phyloP scores from a whole-genome alignment of 306 rosid genomes.

The Neltuma alba region DNA sequence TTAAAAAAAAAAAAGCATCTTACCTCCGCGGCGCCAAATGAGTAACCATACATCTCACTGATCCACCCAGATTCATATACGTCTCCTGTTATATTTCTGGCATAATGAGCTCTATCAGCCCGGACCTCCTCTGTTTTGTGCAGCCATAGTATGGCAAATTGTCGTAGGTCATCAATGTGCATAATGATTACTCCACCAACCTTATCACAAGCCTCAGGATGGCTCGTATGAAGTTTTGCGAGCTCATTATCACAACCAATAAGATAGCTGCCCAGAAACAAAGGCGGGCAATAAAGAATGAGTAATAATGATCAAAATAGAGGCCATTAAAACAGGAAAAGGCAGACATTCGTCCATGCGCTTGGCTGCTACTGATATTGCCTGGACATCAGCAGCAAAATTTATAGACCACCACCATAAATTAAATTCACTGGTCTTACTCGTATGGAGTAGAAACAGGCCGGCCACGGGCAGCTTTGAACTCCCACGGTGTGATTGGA shows the following conservation, averaged over 20 bases:
- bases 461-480: constrained; percentile 84
- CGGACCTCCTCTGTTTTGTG: constrained; percentile 98
- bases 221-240: constrained; percentile 85
- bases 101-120: constrained; percentile 95
- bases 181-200: constrained; percentile 98
- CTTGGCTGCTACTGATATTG: not conserved
- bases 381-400: constrained; percentile 17
- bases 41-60: constrained; percentile 99
- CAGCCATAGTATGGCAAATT: constrained; percentile 88
- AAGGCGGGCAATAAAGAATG: not conserved
- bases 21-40: constrained; percentile 99
- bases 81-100: constrained; percentile 94
- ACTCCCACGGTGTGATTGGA: constrained; percentile 97
- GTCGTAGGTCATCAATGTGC: constrained; percentile 93
- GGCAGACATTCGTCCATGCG: constrained; percentile 8
- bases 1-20: not conserved
- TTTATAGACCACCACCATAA: constrained; percentile 15
- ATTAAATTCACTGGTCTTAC: constrained; percentile 55
- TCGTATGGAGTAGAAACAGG: constrained; percentile 99
- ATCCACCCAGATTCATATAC: constrained; percentile 93
- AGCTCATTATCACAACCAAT: constrained; percentile 96
- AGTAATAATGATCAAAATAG: constrained; percentile 7
- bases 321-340: constrained; percentile 3
- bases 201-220: constrained; percentile 98
- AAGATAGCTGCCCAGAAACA: constrained; percentile 67